Base-by-base conservation (phyloP, 768 basidiomycete genomes). In the Crassisporium funariophilum region DNA sequence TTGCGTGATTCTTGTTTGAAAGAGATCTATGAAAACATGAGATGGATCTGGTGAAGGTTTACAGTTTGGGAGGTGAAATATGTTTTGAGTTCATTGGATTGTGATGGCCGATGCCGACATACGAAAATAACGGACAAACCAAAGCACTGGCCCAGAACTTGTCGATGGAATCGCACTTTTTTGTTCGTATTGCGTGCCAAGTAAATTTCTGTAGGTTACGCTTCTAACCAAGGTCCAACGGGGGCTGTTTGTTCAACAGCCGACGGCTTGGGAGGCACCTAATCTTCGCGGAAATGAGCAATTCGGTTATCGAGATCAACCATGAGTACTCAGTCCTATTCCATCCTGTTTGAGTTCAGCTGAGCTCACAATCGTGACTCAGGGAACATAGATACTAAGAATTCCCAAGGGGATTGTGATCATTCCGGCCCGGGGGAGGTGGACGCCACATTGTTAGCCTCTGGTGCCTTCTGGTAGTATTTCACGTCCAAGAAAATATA, bases 131-230 rank as follows among this genome's bases (percentile, higher is more conserved):
- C 71, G 69, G 67, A 65, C 35, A 59, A 48, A 12, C 47, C 53
- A 45, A 39, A 45, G 47, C 37, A 36, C 56, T 56, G 58, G 63
- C 40, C 56, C 46, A 27, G 37, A 47, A 51, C 54, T 43, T 61
- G 58, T 68, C 72, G 71, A 70, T 64, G 66, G 47, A 68, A 72
- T 71, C 71, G 71, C 70, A 71, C 67, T 59, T 65, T 66, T 50
- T 6, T 34, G 40, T 40, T 17, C 44, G 50, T 16, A 33, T 17
- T 38, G 16, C 39, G 41, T 43, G 46, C 49, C 52, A 53, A 50
- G 46, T 37, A 24, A 19, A 35, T 13, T 21, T n/a, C n/a, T n/a
- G n/a, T n/a, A n/a, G n/a, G n/a, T n/a, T n/a, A n/a, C 34, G 17
- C 40, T 20, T 34, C 41, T 12, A 43, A 45, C 36, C 22, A 27